These are phyloP conservation scores for Artemisia annua DNA, from an alignment of 129 eudicot species.

Conservation along the genomic window DNA sequence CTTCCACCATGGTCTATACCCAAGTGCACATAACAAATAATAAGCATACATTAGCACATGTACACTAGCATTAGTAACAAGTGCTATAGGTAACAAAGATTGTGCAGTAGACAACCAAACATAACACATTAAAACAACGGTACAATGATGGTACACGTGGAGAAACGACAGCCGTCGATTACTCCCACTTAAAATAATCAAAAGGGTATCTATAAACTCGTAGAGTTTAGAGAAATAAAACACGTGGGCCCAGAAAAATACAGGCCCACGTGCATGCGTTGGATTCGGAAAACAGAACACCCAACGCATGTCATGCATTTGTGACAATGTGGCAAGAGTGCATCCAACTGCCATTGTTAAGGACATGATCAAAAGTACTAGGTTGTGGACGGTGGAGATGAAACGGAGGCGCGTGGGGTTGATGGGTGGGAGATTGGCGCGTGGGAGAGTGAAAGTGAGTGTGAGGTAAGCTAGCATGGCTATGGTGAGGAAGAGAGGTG, in stretches of 20 bases:
- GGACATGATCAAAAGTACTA: constrained; percentile 75
- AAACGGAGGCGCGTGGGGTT: constrained; percentile 62
- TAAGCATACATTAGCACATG: constrained; percentile 92
- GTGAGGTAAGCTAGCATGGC: constrained; percentile 65
- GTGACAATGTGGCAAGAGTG: constrained; percentile 71
- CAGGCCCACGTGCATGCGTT: constrained; percentile 75
- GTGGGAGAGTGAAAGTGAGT: constrained; percentile 67
- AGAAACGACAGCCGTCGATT: constrained; percentile 74
- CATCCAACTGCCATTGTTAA: constrained; percentile 75
- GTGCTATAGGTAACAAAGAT: constrained; percentile 81
- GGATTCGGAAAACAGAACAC: constrained; percentile 74
- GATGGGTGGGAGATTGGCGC: constrained; percentile 42
- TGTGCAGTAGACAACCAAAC: constrained; percentile 71
- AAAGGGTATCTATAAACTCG: constrained; percentile 75
- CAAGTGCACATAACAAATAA: constrained; percentile 63
- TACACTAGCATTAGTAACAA: constrained; percentile 80
- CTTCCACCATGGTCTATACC: constrained; percentile 91
- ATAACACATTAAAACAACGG: constrained; percentile 80
- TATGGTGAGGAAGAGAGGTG: constrained; percentile 63
- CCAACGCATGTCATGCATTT: constrained; percentile 51
- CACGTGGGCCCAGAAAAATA: constrained; percentile 87
- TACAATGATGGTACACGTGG: constrained; percentile 95
- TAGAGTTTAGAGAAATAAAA: constrained; percentile 82
- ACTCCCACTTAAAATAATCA: constrained; percentile 60
- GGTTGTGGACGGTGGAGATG: constrained; percentile 75